Evolutionary conservation across 2,329 filamentous ascomycete genomes (phyloP), one percentile per base, ranked within the genome.

Genomic region (Tetracladium maxilliforme): DNA sequence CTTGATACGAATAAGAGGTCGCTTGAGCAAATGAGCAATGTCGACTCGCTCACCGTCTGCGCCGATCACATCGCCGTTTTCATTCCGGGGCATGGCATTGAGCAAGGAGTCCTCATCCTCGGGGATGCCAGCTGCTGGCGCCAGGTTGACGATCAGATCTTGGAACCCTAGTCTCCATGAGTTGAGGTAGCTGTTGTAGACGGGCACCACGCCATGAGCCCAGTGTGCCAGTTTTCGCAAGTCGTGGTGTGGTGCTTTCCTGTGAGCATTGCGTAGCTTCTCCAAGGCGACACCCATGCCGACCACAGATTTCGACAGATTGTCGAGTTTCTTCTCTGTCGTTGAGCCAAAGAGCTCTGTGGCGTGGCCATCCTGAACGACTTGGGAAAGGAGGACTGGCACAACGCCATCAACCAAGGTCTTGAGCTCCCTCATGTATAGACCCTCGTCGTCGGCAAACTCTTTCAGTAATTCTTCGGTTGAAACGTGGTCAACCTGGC

Each of bases 321-420:
- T 66, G 32, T 63, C 48, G 29, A 79, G 51, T 14, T 56, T 61
- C 36, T 56, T 52, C 14, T 60, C 54, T 10, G 52, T 41, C 11
- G 62, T 61, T 7, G 65, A 61, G 11, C 67, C 67, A 41, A 87
- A 84, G 3, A 87, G 56, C 5, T 74, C 72, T 12, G 70, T 65
- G 4, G 70, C 65, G 23, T n/a, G n/a, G n/a, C n/a, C n/a, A n/a
- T n/a, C n/a, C n/a, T n/a, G 78, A 9, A 94, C 64, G 7, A 92
- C 80, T 35, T 84, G 82, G 7, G 76, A 82, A 25, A 98, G 56
- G 3, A 98, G 64, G 3, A 95, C 87, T 0, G 90, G 90, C 28
- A 98, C 81, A 13, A 98, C 87, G 28, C 90, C 90, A 39, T 93
- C 86, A 6, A 95, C 86, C 16, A 98, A 54, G 1, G 90, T 94